These are phyloP conservation scores for Rhizomucor pusillus DNA, from an alignment of 371 early-diverging fungal species.

Conservation along the genomic window DNA sequence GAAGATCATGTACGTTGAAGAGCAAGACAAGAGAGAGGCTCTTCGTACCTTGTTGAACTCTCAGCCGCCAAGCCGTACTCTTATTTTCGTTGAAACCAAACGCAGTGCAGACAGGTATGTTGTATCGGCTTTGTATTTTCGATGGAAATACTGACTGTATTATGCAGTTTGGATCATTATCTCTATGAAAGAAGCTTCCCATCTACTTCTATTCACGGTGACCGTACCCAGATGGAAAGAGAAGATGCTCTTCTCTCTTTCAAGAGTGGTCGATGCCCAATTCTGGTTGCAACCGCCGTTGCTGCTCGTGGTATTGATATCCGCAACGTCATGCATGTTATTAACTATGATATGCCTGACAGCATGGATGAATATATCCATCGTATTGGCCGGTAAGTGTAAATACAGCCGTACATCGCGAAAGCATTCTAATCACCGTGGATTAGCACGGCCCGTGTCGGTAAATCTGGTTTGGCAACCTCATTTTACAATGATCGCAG, in stretches of 20 bases:
- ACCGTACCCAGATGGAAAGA: conserved; percentile 76
- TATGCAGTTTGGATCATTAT: conserved; percentile 61
- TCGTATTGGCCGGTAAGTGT: conserved; percentile 66
- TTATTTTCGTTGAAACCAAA: conserved; percentile 89
- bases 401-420: background rate
- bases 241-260: conserved; percentile 79
- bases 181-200: conserved; percentile 68
- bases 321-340: conserved; percentile 77
- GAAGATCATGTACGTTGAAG: conserved; percentile 75
- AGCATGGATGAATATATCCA: conserved; percentile 86
- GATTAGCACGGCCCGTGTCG: conserved; percentile 66
- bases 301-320: conserved; percentile 93
- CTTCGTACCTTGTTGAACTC: conserved; percentile 33
- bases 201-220: conserved; percentile 73
- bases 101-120: conserved; percentile 74
- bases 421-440: conserved; percentile 16
- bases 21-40: conserved; percentile 51
- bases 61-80: conserved; percentile 55
- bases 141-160: background rate
- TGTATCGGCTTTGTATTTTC: too few relatives aligned
- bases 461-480: conserved; percentile 72
- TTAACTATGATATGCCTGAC: conserved; percentile 82
- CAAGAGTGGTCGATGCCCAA: conserved; percentile 69
- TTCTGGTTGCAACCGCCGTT: conserved; percentile 91
- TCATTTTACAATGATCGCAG: conserved; percentile 67